Evolutionary conservation across 441 rosid species (phyloP), one percentile per base, ranked within the genome.

Genomic region (Populus trichocarpa): DNA sequence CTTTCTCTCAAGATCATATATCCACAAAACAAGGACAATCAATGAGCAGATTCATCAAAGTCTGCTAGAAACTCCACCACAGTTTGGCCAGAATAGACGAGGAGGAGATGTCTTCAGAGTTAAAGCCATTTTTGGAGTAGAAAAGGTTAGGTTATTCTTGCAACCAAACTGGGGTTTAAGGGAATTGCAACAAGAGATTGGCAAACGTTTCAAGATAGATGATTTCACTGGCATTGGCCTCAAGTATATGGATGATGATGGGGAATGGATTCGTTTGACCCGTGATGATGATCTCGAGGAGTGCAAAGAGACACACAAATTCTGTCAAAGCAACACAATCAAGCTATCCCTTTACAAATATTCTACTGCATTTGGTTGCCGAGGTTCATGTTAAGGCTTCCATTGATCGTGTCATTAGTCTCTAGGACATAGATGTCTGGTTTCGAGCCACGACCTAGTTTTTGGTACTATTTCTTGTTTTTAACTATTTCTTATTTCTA

Each of bases 281-380:
- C 89, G 99, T 75, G 97, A 96, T 80, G 92, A 88, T 2, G 98
- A 96, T 78, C 92, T 96, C 7, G 97, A 90, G 86, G 98, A 96
- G 83, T 96, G 99, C 72, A 86, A 87, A 38, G 97, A 96, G 71
- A 84, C 93, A 69, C 71, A 89, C 81, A 89, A 83, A 83, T 80
- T 83, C 77, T 84, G 84, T 33, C 88, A 77, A 73, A 83, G 81
- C 71, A 84, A 78, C 67, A 91, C 94, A 23, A 89, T 96, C 77
- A 88, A 86, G 71, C 85, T 93, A 80, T 84, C 92, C 22, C 65
- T 93, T 57, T 86, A 87, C 70, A 89, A 73, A 76, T 82, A 88
- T 77, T 80, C 80, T 61, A 70, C 81, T 70, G 8, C 84, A 33
- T 66, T 32, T 71, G 38, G 66, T 50, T 50, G 20, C 57, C n/a